These are phyloP conservation scores for Erucastrum elatum DNA, from an alignment of 345 rosid genomes.

Conservation along the genomic window DNA sequence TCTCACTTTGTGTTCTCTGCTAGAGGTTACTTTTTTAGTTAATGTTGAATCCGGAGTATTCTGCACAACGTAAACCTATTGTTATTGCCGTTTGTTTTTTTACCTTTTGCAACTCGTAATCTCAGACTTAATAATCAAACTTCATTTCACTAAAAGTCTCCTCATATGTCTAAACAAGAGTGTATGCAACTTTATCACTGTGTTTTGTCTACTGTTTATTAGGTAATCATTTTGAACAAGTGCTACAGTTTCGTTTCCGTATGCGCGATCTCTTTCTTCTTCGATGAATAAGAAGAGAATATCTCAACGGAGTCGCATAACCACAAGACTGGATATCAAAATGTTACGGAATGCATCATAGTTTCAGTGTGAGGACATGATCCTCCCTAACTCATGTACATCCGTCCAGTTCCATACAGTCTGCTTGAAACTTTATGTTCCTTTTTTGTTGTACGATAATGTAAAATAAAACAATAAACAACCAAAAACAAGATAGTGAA, in stretches of 20 bases:
- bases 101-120: constrained; percentile 20
- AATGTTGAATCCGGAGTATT: constrained; percentile 21
- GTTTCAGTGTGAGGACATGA: background rate
- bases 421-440: too few species aligned
- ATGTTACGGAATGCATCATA: background rate
- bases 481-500: too few species aligned
- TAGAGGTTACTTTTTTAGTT: constrained; percentile 31
- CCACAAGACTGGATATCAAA: background rate
- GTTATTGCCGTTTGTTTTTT: constrained; percentile 7
- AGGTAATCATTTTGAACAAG: background rate
- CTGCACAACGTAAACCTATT: constrained; percentile 28
- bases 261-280: background rate
- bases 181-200: background rate
- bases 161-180: background rate
- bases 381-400: too few species aligned
- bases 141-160: background rate
- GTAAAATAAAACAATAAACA: too few species aligned
- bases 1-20: constrained; percentile 3
- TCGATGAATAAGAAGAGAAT: background rate
- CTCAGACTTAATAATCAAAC: constrained; percentile 16
- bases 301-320: too few species aligned
- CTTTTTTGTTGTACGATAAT: too few species aligned
- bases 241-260: background rate
- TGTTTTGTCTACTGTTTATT: background rate
- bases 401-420: too few species aligned